Conservation (phyloP, 2,329 filamentous ascomycete genomes). For the Arachnopeziza araneosa region DNA sequence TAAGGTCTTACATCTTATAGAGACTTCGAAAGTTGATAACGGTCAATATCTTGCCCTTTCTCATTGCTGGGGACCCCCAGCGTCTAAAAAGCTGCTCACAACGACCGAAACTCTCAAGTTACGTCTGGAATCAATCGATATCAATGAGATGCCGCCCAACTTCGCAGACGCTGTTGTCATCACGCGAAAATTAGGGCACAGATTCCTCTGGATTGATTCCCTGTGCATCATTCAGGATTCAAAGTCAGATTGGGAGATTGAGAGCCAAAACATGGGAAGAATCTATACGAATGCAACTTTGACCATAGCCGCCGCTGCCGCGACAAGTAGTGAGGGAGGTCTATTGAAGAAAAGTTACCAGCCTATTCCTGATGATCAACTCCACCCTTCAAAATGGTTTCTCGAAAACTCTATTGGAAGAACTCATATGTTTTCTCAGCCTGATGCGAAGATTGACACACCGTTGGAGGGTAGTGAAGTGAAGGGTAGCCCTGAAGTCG, state of each 20-base stretch:
- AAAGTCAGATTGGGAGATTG: not conserved
- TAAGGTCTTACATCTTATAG: not conserved
- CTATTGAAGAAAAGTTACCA: not conserved
- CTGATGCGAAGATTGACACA: not conserved
- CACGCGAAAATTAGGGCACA: not conserved
- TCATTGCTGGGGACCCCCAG: slow-evolving; percentile 1
- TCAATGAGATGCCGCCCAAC: not conserved
- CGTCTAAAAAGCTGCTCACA: not conserved
- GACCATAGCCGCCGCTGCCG: slow-evolving; percentile 6
- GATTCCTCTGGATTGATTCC: not conserved
- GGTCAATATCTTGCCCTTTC: not conserved
- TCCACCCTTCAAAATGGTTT: not conserved
- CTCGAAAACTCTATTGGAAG: not conserved
- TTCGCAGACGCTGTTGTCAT: not conserved
- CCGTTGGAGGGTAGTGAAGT: not conserved
- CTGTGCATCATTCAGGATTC: not conserved
- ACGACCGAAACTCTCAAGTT: not conserved
- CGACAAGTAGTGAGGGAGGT: not conserved
- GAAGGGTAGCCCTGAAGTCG: not conserved
- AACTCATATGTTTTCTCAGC: not conserved
- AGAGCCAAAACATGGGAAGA: slow-evolving; percentile 5
- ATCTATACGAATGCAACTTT: slow-evolving; percentile 7
- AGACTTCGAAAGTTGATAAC: not conserved
- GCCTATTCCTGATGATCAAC: not conserved
- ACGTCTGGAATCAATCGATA: not conserved